Conservation (phyloP, 2,329 filamentous ascomycete genomes). For the Calonectria leucothoes region DNA sequence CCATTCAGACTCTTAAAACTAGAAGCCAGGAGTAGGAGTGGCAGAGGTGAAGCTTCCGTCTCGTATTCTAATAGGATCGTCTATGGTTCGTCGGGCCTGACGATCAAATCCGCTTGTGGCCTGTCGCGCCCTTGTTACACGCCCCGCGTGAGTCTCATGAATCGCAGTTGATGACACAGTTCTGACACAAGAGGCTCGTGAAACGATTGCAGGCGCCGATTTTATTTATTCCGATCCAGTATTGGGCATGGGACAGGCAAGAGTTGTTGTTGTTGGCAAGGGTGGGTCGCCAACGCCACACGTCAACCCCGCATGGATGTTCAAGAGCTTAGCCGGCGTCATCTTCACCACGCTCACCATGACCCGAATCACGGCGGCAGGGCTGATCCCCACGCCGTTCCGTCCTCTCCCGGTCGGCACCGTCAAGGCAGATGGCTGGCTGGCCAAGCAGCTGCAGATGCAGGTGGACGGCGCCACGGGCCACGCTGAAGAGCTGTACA, state of each 20-base stretch:
- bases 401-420: background rate
- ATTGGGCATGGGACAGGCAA: background rate
- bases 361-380: background rate
- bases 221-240: background rate
- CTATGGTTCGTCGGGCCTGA: too few relatives aligned
- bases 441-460: background rate
- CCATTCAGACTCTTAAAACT: too few relatives aligned
- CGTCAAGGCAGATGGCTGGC: background rate
- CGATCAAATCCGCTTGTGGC: too few relatives aligned
- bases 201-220: background rate
- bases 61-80: too few relatives aligned
- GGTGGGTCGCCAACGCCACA: background rate
- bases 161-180: background rate
- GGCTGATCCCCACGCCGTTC: background rate
- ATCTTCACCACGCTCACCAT: background rate
- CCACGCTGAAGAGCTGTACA: background rate
- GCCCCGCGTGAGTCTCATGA: background rate
- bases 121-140: too few relatives aligned
- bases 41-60: too few relatives aligned
- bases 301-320: background rate
- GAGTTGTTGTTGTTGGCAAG: background rate
- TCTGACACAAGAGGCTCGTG: too few relatives aligned
- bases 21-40: too few relatives aligned
- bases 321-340: background rate
- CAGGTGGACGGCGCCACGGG: background rate